These are phyloP conservation scores for Pistacia integerrima DNA, from an alignment of 345 rosid species.

Conservation along the genomic window DNA sequence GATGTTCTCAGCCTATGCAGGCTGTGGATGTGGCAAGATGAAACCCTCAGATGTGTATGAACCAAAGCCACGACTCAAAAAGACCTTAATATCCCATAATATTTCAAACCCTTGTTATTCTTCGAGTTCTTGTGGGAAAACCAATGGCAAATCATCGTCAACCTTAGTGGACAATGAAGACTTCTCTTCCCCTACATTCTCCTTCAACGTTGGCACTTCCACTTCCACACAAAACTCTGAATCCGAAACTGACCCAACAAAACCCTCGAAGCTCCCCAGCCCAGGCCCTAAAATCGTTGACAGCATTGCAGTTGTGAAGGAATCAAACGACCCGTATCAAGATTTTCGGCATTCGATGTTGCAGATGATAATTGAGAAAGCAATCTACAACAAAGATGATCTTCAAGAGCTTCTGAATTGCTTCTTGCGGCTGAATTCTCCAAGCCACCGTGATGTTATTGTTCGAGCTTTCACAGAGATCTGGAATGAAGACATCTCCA, in stretches of 20 bases:
- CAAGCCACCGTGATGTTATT: conserved; percentile 42
- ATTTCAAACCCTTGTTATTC: conserved; percentile 6
- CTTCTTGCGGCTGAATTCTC: conserved; percentile 52
- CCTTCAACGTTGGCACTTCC: conserved; percentile 23
- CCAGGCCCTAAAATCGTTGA: conserved; percentile 34
- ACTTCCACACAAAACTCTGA: conserved; percentile 23
- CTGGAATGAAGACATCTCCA: conserved; percentile 30
- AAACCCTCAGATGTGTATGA: conserved; percentile 39
- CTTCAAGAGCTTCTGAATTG: conserved; percentile 56
- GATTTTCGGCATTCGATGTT: conserved; percentile 60
- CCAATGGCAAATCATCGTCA: neutral
- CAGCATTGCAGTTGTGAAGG: conserved; percentile 52
- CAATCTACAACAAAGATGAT: conserved; percentile 41
- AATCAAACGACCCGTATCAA: conserved; percentile 47
- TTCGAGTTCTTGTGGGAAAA: neutral
- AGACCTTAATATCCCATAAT: conserved; percentile 2
- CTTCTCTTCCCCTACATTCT: conserved; percentile 27
- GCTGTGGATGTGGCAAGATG: conserved; percentile 33
- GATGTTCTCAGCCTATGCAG: conserved; percentile 13
- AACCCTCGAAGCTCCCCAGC: conserved; percentile 14
- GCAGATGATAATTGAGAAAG: conserved; percentile 57
- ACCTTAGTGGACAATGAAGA: conserved; percentile 1
- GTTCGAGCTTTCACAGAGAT: conserved; percentile 52
- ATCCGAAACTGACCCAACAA: conserved; percentile 19
- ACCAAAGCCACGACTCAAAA: conserved; percentile 33